phyloP scores from a whole-genome alignment of 2,329 filamentous ascomycete genomes.

The Plectosphaerella cucumerina region DNA sequence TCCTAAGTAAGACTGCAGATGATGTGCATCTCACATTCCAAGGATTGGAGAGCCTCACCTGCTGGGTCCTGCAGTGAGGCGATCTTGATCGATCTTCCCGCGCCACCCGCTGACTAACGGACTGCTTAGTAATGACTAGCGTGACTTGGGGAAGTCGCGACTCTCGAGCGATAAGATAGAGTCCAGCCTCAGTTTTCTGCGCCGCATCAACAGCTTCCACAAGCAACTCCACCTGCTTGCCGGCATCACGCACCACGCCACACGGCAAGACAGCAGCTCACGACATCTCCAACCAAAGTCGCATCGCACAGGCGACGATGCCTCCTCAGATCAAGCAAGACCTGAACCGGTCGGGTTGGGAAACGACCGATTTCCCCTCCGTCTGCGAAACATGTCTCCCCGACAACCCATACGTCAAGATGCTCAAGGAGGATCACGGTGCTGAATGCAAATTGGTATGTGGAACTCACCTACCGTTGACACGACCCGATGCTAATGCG shows the following conservation, averaged over 20 bases:
- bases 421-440: constrained; percentile 96
- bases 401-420: constrained; percentile 96
- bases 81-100: too few relatives aligned
- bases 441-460: constrained; percentile 70
- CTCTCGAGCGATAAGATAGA: too few relatives aligned
- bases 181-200: too few relatives aligned
- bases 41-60: too few relatives aligned
- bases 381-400: constrained; percentile 91
- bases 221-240: too few relatives aligned
- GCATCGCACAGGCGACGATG: constrained; percentile 42
- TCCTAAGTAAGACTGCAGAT: too few relatives aligned
- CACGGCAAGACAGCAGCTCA: not conserved
- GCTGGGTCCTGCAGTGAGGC: too few relatives aligned
- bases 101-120: too few relatives aligned
- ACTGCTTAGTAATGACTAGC: too few relatives aligned
- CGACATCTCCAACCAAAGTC: not conserved
- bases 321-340: constrained; percentile 94
- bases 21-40: too few relatives aligned
- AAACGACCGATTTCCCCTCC: constrained; percentile 85
- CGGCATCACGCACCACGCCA: not conserved
- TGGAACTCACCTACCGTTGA: not conserved
- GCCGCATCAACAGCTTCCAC: too few relatives aligned
- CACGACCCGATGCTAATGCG: constrained; percentile 13
- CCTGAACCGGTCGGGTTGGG: constrained; percentile 92
- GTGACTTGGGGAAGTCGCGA: too few relatives aligned